Evolutionary conservation across 768 basidiomycete genomes (phyloP), one percentile per base, ranked within the genome.

Genomic region (Multifurca ochricompacta): DNA sequence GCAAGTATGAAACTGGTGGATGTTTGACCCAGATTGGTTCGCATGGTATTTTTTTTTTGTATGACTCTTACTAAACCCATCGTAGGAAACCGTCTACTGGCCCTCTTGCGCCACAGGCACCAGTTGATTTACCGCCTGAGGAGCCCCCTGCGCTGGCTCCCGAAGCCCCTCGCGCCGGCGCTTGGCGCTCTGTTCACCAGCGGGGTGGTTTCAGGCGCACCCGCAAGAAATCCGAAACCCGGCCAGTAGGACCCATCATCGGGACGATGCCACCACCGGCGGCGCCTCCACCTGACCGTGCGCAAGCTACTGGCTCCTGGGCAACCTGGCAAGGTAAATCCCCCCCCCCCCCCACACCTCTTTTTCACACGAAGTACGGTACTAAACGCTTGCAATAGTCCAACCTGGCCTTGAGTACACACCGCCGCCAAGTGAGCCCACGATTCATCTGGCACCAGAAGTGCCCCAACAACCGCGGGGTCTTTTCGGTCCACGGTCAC

Each of bases 21-120:
- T 89, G 66, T 92, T 86, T 63, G 85, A 90, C 63, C 78, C 83
- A 7, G 82, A 87, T n/a, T 91, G 90, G 89, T 82, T n/a, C n/a
- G 30, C 10, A 52, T 10, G 28, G 9, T 4, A 21, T 30, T 8
- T 0, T 44, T n/a, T 36, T 54, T 2, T 13, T 50, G 30, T 5
- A 18, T 47, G 42, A 35, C 27, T 28, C 16, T 32, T 53, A 39
- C n/a, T n/a, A 43, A 75, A 74, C 77, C 73, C 71, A 70, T 79
- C 78, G 6, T 41, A 63, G 57, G 54, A 56, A 48, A n/a, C 72
- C 68, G 13, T 62, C 64, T 57, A 58, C 73, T 32, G 71, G 70
- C 30, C 69, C 70, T 23, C 50, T 59, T 41, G 46, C 58, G 32
- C 45, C 61, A 43, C 44, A 51, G 31, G 55, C 44, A 30, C 57